phyloP scores from a whole-genome alignment of 768 basidiomycete species.

The Boletus rubescentipes region DNA sequence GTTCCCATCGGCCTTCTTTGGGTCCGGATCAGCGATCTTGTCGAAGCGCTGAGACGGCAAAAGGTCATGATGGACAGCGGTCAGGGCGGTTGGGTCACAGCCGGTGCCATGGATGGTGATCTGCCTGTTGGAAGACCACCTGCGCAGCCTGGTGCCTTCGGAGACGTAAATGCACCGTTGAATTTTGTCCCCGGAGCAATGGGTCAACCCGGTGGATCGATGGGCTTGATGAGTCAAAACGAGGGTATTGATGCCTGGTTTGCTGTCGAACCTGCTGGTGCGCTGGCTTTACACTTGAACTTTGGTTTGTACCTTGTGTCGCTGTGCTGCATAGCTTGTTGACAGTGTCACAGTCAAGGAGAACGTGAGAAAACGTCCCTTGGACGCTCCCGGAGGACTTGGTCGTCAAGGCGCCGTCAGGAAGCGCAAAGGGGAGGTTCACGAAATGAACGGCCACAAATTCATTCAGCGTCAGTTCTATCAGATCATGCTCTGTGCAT shows the following conservation, averaged over 20 bases:
- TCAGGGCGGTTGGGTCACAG: conserved; percentile 96
- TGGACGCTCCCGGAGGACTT: conserved; percentile 87
- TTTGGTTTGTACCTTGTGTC: conserved; percentile 64
- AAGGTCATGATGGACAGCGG: conserved; percentile 85
- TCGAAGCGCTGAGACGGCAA: conserved; percentile 89
- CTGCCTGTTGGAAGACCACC: conserved; percentile 46
- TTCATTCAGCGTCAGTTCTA: conserved; percentile 98
- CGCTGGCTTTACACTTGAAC: conserved; percentile 82
- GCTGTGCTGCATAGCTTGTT: background rate
- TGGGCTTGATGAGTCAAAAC: conserved; percentile 22
- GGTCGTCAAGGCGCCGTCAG: conserved; percentile 98
- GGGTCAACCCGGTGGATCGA: conserved; percentile 31
- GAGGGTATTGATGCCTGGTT: conserved; percentile 98
- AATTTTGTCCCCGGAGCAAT: conserved; percentile 33
- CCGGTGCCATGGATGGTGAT: conserved; percentile 80
- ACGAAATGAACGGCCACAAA: conserved; percentile 99
- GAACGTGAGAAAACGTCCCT: conserved; percentile 92
- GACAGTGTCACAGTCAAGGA: conserved; percentile 75
- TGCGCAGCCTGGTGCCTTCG: conserved; percentile 48
- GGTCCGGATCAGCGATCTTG: conserved; percentile 91
- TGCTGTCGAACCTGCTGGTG: conserved; percentile 95
- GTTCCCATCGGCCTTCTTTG: conserved; percentile 93
- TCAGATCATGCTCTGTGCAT: conserved; percentile 96
- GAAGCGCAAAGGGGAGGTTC: conserved; percentile 96
- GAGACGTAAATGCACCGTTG: conserved; percentile 44